A percentile compares a stretch with the other conserved stretches of the same genome.
phyloP scores from a whole-genome alignment of 2,329 filamentous ascomycete species.

The Tolypocladium capitatum region DNA sequence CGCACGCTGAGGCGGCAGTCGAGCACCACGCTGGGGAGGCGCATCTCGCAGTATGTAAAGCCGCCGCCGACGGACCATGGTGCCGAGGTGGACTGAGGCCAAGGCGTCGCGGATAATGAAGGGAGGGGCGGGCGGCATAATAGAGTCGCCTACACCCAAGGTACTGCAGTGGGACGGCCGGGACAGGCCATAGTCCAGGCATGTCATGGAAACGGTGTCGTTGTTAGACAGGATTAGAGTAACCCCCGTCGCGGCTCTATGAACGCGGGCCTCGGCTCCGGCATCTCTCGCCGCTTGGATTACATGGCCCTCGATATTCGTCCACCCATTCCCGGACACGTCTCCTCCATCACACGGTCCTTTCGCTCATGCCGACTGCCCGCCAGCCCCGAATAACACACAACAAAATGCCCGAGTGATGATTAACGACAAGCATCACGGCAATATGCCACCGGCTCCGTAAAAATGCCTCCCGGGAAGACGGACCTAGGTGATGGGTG shows the following conservation, averaged over 20 bases:
- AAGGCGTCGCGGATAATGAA: not conserved
- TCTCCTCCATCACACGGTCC: not conserved
- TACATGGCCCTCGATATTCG: not conserved
- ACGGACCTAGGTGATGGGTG: not conserved
- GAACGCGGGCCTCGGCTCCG: not conserved
- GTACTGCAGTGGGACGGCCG: not conserved
- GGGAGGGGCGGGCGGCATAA: not conserved
- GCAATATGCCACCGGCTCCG: not conserved
- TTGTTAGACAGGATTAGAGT: not conserved
- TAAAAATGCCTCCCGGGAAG: not conserved
- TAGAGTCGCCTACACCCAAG: not conserved
- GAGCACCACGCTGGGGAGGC: conserved; percentile 4
- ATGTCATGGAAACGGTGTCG: not conserved
- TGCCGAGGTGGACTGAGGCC: not conserved
- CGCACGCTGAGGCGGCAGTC: not conserved
- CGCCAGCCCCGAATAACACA: not conserved
- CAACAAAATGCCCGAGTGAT: not conserved
- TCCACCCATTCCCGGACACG: not conserved
- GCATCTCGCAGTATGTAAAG: conserved; percentile 8
- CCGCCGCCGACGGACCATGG: conserved; percentile 2
- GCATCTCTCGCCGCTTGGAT: not conserved
- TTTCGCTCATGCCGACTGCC: not conserved
- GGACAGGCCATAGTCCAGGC: not conserved
- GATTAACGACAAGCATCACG: not conserved
- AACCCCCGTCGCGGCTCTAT: not conserved